Percentiles rank a stretch among this genome's conserved stretches.
Conservation (phyloP, 176 grass and related monocot species). For the Urochloa ruziziensis region DNA sequence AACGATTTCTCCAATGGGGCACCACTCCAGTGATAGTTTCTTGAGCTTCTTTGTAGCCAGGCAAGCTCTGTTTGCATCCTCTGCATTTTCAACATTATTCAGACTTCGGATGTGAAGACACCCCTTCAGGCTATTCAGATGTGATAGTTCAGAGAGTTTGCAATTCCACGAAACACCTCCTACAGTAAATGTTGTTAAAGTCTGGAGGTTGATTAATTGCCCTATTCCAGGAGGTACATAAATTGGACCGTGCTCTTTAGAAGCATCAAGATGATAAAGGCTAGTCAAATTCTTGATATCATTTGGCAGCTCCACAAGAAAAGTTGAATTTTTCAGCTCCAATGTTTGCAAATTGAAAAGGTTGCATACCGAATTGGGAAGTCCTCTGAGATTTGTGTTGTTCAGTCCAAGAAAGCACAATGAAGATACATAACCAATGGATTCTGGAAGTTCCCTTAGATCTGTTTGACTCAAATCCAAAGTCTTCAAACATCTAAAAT, state of each 20-base stretch:
- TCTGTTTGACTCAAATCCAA: conserved; percentile 37
- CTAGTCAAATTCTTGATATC: conserved; percentile 29
- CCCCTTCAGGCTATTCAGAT: conserved; percentile 26
- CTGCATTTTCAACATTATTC: conserved; percentile 14
- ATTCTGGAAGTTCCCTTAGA: conserved; percentile 35
- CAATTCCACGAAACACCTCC: conserved; percentile 29
- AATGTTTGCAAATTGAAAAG: conserved; percentile 43
- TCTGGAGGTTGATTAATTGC: conserved; percentile 21
- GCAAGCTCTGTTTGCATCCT: conserved; percentile 19
- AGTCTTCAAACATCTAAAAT: conserved; percentile 19
- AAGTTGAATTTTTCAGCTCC: conserved; percentile 26
- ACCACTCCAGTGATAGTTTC: conserved; percentile 37
- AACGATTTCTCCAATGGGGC: not conserved
- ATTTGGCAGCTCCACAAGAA: conserved; percentile 27
- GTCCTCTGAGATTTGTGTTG: conserved; percentile 21
- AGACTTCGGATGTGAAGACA: conserved; percentile 25
- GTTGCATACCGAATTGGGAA: conserved; percentile 32
- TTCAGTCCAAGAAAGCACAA: conserved; percentile 38
- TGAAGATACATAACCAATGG: conserved; percentile 3
- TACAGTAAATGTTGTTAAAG: conserved; percentile 34
- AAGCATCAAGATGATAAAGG: conserved; percentile 34
- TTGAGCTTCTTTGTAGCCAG: conserved; percentile 23
- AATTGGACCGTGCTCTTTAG: not conserved
- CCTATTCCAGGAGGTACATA: conserved; percentile 37
- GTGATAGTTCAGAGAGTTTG: conserved; percentile 28